Evolutionary conservation across 306 rosid genomes (phyloP).

Genomic region (Herpetospermum pedunculosum): DNA sequence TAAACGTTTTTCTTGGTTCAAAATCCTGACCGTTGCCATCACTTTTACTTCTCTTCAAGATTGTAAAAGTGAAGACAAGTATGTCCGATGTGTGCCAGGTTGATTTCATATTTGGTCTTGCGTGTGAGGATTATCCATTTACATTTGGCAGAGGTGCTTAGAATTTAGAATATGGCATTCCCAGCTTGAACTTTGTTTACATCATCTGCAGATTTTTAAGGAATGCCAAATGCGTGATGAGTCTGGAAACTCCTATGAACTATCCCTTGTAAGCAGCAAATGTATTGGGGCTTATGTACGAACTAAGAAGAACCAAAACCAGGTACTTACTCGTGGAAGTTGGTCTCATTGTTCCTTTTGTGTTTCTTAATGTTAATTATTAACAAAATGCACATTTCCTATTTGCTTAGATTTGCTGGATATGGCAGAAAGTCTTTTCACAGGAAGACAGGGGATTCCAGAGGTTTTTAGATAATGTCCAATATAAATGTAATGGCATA

Average conservation of each 20-base stretch:
- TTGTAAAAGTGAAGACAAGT: background rate
- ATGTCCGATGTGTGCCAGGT: background rate
- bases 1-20: background rate
- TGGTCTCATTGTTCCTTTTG: background rate
- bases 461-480: conserved; percentile 39
- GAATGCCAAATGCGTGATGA: conserved; percentile 41
- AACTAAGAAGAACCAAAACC: conserved; percentile 88
- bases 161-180: background rate
- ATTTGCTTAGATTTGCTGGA: conserved; percentile 78
- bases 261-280: conserved; percentile 78
- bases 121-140: background rate
- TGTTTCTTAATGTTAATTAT: background rate
- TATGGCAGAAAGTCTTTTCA: conserved; percentile 32
- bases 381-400: background rate
- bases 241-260: conserved; percentile 64
- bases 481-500: conserved; percentile 34
- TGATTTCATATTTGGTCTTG: conserved; percentile 11
- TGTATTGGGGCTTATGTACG: conserved; percentile 96
- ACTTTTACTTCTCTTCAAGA: background rate
- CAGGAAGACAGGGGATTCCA: conserved; percentile 35
- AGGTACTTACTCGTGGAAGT: conserved; percentile 26
- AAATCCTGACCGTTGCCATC: background rate
- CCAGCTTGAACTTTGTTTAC: background rate
- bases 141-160: background rate
- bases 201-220: conserved; percentile 51